Evolutionary conservation across 177 flowering plant species (phyloP).

Genomic region (Vitis hybrid): DNA sequence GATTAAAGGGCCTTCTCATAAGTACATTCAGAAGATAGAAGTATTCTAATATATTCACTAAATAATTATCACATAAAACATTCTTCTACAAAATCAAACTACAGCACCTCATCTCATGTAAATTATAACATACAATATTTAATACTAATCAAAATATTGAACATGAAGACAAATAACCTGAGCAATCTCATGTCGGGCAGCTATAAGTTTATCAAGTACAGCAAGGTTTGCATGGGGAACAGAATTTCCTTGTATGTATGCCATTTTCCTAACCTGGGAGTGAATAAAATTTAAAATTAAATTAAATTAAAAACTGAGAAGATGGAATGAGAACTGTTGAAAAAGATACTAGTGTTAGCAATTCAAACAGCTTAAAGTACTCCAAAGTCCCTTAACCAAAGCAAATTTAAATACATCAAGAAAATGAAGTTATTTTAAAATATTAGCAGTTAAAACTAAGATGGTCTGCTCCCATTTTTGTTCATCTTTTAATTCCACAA

Average conservation of each 20-base stretch:
- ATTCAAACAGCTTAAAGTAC: no score
- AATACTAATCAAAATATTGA: not conserved
- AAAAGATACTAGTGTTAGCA: no score
- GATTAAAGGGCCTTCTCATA: no score
- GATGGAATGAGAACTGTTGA: no score
- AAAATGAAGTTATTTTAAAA: no score
- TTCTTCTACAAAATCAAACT: not conserved
- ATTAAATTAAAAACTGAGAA: no score
- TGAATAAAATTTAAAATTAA: constrained; percentile 2
- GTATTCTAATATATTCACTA: not conserved
- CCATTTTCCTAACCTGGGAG: constrained; percentile 79
- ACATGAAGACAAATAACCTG: constrained; percentile 43
- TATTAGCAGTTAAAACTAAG: no score
- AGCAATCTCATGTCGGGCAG: constrained; percentile 82
- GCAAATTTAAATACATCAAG: no score
- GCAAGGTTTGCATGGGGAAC: constrained; percentile 75
- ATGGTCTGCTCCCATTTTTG: no score
- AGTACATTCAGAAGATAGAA: no score
- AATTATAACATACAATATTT: not conserved
- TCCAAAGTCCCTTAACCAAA: no score
- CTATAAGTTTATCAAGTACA: constrained; percentile 86
- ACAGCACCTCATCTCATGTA: not conserved
- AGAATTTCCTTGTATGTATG: constrained; percentile 80
- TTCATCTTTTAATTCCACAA: no score
- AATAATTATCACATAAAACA: not conserved